A percentile compares a stretch with the other conserved stretches of the same genome.
Evolutionary conservation across 768 basidiomycete genomes (phyloP).

Genomic region (Dendrothele bispora): DNA sequence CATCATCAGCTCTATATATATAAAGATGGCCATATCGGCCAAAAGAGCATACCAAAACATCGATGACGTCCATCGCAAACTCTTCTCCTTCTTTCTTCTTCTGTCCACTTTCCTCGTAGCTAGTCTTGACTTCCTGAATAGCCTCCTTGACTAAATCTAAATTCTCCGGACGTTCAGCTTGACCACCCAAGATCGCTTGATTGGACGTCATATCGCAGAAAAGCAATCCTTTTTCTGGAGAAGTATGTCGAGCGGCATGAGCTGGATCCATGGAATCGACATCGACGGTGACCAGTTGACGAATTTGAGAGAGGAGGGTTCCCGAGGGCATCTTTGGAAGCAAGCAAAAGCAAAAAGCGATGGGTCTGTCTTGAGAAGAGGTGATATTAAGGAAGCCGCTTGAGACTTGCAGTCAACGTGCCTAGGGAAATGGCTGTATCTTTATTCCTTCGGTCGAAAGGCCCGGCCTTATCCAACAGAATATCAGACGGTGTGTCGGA

Average conservation of each 20-base stretch:
- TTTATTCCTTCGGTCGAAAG: too few relatives aligned
- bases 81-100: slow-evolving; percentile 16
- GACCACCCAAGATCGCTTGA: slow-evolving; percentile 41
- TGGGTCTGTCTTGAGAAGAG: too few relatives aligned
- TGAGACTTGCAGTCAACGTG: too few relatives aligned
- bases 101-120: slow-evolving; percentile 14
- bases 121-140: slow-evolving; percentile 24
- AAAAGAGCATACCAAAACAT: slow-evolving; percentile 34
- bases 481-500: too few relatives aligned
- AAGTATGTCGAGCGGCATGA: slow-evolving; percentile 33
- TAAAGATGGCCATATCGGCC: not conserved
- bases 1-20: not conserved
- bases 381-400: too few relatives aligned
- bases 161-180: slow-evolving; percentile 32
- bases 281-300: slow-evolving; percentile 36
- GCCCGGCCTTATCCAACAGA: too few relatives aligned
- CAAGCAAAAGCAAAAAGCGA: too few relatives aligned
- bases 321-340: slow-evolving; percentile 1
- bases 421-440: too few relatives aligned
- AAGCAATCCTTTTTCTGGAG: slow-evolving; percentile 6
- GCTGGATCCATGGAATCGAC: slow-evolving; percentile 50
- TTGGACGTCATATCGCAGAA: slow-evolving; percentile 54
- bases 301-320: slow-evolving; percentile 40
- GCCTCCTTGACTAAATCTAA: slow-evolving; percentile 30
- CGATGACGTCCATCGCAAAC: slow-evolving; percentile 33